phyloP scores from a whole-genome alignment of 1,139 yeast species.

The Nadsonia commutata region DNA sequence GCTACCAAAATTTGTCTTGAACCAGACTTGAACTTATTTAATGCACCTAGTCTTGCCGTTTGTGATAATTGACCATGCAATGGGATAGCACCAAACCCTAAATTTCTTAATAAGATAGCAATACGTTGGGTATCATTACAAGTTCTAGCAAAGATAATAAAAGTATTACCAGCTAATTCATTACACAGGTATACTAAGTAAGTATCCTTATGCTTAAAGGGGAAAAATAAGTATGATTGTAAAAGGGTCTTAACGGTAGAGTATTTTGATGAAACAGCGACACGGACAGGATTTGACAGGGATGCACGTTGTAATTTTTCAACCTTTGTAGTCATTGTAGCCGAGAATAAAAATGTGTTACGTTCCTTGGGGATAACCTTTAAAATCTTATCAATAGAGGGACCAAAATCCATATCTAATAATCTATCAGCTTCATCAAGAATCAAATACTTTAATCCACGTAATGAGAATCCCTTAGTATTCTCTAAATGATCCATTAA shows the following conservation, averaged over 20 bases:
- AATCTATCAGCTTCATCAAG: slow-evolving; percentile 97
- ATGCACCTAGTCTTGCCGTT: slow-evolving; percentile 81
- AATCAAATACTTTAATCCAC: slow-evolving; percentile 67
- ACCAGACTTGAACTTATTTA: slow-evolving; percentile 85
- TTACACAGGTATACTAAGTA: slow-evolving; percentile 67
- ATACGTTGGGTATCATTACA: slow-evolving; percentile 92
- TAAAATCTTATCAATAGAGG: slow-evolving; percentile 76
- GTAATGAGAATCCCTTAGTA: slow-evolving; percentile 79
- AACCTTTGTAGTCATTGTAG: slow-evolving; percentile 91
- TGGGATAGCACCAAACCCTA: slow-evolving; percentile 85
- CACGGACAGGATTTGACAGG: slow-evolving; percentile 73
- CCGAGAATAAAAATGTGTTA: slow-evolving; percentile 80
- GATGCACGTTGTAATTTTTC: slow-evolving; percentile 93
- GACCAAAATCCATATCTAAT: slow-evolving; percentile 93
- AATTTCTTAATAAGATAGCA: slow-evolving; percentile 60
- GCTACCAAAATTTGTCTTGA: slow-evolving; percentile 74
- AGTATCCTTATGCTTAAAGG: slow-evolving; percentile 87
- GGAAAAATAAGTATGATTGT: slow-evolving; percentile 81
- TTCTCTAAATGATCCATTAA: slow-evolving; percentile 89
- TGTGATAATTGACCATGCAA: slow-evolving; percentile 90
- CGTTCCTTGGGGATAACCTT: slow-evolving; percentile 75
- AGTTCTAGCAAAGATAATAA: slow-evolving; percentile 83
- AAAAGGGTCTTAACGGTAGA: slow-evolving; percentile 86
- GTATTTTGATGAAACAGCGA: slow-evolving; percentile 77
- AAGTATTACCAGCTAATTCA: slow-evolving; percentile 74